Conservation (phyloP, 345 rosid species). For the Sisymbrium irio region DNA sequence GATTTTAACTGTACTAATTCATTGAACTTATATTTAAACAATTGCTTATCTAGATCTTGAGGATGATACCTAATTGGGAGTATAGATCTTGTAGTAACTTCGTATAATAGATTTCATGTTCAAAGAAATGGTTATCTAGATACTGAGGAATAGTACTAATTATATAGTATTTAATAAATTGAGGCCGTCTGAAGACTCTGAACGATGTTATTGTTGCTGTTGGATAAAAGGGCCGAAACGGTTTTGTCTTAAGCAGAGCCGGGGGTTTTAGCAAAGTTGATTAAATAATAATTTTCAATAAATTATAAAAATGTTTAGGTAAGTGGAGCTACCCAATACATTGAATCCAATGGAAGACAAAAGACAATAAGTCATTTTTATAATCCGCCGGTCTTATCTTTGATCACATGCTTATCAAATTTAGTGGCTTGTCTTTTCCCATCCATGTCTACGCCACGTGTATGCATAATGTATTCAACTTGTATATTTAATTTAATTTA, state of each 20-base stretch:
- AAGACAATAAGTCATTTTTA: conserved; percentile 8
- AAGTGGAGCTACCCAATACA: conserved; percentile 29
- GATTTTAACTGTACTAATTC: background rate
- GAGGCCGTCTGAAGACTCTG: conserved; percentile 8
- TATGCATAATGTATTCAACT: background rate
- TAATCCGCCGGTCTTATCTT: conserved; percentile 40
- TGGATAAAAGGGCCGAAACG: conserved; percentile 20
- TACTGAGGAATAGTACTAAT: background rate
- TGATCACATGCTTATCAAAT: conserved; percentile 37
- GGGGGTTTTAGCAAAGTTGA: conserved; percentile 7
- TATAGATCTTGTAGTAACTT: background rate
- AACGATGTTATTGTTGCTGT: conserved; percentile 12
- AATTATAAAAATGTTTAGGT: conserved; percentile 22
- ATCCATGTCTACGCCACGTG: conserved; percentile 18
- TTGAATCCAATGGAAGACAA: conserved; percentile 29
- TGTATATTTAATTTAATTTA: background rate
- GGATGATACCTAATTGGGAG: background rate
- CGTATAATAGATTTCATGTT: background rate
- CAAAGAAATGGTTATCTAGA: background rate
- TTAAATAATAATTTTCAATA: conserved; percentile 10
- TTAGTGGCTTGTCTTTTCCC: conserved; percentile 38
- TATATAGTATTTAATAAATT: background rate
- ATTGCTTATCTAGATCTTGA: background rate
- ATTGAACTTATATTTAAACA: background rate
- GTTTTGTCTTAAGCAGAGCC: conserved; percentile 6